Conservation (phyloP, 2,329 filamentous ascomycete genomes). For the Penicillium brevicompactum region DNA sequence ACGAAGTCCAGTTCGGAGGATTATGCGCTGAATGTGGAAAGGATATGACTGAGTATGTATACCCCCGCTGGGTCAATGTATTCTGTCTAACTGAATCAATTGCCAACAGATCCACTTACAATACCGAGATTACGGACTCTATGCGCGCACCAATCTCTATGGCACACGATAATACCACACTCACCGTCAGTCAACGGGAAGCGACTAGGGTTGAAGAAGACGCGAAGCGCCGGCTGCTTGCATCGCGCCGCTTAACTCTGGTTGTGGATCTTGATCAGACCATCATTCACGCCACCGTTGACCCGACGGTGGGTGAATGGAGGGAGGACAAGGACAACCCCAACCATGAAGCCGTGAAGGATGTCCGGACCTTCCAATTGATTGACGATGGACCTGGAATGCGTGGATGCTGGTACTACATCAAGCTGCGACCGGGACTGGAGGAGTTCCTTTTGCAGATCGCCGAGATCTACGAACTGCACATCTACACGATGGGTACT, state of each 20-base stretch:
- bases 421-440: slow-evolving; percentile 91
- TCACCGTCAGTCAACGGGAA: slow-evolving; percentile 82
- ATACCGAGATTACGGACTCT: slow-evolving; percentile 75
- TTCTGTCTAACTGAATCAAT: slow-evolving; percentile 3
- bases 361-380: slow-evolving; percentile 86
- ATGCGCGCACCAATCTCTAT: slow-evolving; percentile 91
- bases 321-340: slow-evolving; percentile 84
- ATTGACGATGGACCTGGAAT: slow-evolving; percentile 79
- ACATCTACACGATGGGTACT: slow-evolving; percentile 99
- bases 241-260: slow-evolving; percentile 80
- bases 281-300: slow-evolving; percentile 96
- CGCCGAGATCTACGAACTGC: slow-evolving; percentile 83
- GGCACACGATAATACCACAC: slow-evolving; percentile 84
- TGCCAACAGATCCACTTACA: slow-evolving; percentile 67
- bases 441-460: slow-evolving; percentile 77
- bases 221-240: slow-evolving; percentile 78
- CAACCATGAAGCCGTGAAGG: slow-evolving; percentile 86
- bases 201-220: slow-evolving; percentile 83
- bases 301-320: slow-evolving; percentile 96
- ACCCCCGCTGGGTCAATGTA: not conserved
- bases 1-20: slow-evolving; percentile 87
- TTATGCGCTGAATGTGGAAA: slow-evolving; percentile 91
- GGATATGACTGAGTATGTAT: slow-evolving; percentile 80
- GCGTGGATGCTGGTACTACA: slow-evolving; percentile 90
- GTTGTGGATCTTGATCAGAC: slow-evolving; percentile 98